These are phyloP conservation scores for Fonsecaea multimorphosa DNA, from an alignment of 2,329 filamentous ascomycete genomes.

Conservation along the genomic window DNA sequence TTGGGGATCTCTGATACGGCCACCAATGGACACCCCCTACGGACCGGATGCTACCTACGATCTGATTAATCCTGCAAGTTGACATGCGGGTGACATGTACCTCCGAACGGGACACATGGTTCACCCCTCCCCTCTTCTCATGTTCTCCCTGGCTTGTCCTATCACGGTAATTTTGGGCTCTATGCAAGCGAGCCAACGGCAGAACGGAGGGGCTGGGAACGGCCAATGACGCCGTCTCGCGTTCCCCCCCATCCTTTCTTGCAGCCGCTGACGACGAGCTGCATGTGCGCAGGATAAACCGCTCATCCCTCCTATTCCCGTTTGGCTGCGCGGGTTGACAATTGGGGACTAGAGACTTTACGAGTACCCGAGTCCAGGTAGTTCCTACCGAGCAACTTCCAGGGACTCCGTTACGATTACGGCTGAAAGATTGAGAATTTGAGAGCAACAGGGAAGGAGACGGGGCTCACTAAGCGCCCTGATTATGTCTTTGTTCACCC, in stretches of 20 bases:
- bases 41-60: background rate
- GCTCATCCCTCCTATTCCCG: background rate
- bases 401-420: too few relatives aligned
- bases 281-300: constrained; percentile 14
- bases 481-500: constrained; percentile 4
- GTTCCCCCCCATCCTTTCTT: background rate
- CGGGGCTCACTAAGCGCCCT: constrained; percentile 21
- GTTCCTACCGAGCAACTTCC: too few relatives aligned
- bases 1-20: background rate
- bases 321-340: constrained; percentile 1
- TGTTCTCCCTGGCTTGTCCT: background rate
- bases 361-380: too few relatives aligned
- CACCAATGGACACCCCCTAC: background rate
- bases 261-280: constrained; percentile 21
- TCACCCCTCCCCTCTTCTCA: background rate
- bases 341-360: background rate
- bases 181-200: constrained; percentile 5
- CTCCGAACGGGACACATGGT: background rate
- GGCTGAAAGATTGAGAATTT: background rate
- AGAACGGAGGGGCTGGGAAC: background rate
- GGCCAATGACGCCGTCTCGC: constrained; percentile 3
- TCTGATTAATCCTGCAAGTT: constrained; percentile 13
- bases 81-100: background rate
- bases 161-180: background rate
- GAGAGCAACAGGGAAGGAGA: background rate